Evolutionary conservation across 1,284 basidiomycete genomes (phyloP).

Genomic region (Pseudozyma pruni): DNA sequence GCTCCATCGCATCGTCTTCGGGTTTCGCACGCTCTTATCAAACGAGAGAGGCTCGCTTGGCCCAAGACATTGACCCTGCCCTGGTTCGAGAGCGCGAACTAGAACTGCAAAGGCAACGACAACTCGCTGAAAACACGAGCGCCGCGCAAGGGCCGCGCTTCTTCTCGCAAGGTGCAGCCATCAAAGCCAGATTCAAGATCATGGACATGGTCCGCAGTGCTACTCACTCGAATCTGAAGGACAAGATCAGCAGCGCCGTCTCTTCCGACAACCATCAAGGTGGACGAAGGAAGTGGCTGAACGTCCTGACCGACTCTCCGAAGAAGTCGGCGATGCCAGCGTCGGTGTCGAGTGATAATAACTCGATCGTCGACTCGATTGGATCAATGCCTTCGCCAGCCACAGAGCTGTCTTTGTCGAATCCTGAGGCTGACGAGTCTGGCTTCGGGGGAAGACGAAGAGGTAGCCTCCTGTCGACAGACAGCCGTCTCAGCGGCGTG

Average conservation of each 20-base stretch:
- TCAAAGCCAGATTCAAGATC: constrained; percentile 57
- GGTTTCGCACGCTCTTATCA: constrained; percentile 28
- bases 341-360: constrained; percentile 21
- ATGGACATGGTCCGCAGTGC: constrained; percentile 52
- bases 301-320: constrained; percentile 22
- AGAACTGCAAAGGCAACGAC: constrained; percentile 30
- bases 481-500: constrained; percentile 10
- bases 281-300: constrained; percentile 41
- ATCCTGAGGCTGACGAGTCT: constrained; percentile 7
- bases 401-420: constrained; percentile 6
- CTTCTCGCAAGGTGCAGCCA: constrained; percentile 56
- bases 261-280: constrained; percentile 14
- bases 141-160: constrained; percentile 51
- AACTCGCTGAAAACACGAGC: constrained; percentile 45
- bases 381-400: constrained; percentile 13
- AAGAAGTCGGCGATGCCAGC: constrained; percentile 6
- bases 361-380: constrained; percentile 28
- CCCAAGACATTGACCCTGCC: constrained; percentile 13
- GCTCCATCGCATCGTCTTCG: constrained; percentile 38
- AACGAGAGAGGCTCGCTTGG: constrained; percentile 7
- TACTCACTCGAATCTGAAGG: constrained; percentile 30
- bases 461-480: constrained; percentile 19
- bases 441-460: constrained; percentile 8
- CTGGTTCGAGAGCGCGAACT: constrained; percentile 27
- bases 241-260: constrained; percentile 27